Conservation (phyloP, 208 protist species). For the Leptomonas pyrrhocoris region DNA sequence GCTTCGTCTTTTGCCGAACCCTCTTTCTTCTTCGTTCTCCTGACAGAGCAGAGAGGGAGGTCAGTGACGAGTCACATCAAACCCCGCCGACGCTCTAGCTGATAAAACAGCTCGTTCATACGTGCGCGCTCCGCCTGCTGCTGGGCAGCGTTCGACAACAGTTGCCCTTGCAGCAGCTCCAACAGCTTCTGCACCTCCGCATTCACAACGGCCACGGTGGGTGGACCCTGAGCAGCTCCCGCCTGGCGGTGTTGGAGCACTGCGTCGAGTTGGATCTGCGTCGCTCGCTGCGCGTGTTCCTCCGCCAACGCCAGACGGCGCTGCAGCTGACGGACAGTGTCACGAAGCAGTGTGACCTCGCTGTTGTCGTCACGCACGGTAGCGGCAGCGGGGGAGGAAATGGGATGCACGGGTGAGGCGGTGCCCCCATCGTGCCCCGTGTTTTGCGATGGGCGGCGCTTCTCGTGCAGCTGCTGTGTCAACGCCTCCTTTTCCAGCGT, state of each 20-base stretch:
- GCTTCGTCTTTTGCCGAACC: no score
- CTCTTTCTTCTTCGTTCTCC: no score
- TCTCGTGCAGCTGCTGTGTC: conserved; percentile 5
- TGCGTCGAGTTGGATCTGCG: conserved; percentile 28
- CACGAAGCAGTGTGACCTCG: conserved; percentile 2
- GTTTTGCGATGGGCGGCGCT: no score
- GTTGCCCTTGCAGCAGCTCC: conserved; percentile 46
- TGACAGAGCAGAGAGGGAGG: conserved; percentile 3
- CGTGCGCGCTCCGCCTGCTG: conserved; percentile 60
- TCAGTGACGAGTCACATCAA: neutral
- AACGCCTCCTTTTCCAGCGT: conserved; percentile 14
- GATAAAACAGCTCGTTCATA: conserved; percentile 59
- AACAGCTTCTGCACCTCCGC: conserved; percentile 57
- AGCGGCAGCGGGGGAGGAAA: neutral
- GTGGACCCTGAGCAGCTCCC: neutral
- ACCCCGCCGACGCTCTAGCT: conserved; percentile 35
- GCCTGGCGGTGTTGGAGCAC: conserved; percentile 8
- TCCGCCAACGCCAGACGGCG: conserved; percentile 18
- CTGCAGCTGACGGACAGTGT: conserved; percentile 30
- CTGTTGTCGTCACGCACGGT: neutral
- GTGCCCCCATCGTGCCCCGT: no score
- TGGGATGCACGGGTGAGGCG: no score
- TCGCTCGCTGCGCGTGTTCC: conserved; percentile 7
- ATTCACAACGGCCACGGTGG: conserved; percentile 34
- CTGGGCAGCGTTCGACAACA: conserved; percentile 43